phyloP scores from a whole-genome alignment of 2,329 filamentous ascomycete species.

The Stachybotrys elegans region DNA sequence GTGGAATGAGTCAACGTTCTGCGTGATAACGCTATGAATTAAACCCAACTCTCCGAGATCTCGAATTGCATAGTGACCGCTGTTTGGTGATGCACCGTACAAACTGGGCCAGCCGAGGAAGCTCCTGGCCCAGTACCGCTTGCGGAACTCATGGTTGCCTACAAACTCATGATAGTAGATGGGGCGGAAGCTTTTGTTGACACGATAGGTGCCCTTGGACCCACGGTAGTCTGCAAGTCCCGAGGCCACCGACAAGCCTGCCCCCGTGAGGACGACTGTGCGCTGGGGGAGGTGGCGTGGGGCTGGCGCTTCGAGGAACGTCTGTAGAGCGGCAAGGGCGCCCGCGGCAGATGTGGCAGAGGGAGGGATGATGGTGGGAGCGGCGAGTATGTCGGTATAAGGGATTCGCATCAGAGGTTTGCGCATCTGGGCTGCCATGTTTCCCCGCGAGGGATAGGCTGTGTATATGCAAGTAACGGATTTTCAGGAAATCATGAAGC shows the following conservation, averaged over 20 bases:
- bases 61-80: conserved; percentile 70
- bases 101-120: conserved; percentile 90
- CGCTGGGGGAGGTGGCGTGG: conserved; percentile 40
- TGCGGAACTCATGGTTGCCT: conserved; percentile 73
- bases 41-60: conserved; percentile 68
- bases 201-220: conserved; percentile 81
- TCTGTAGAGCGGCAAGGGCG: conserved; percentile 69
- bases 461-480: too few species aligned
- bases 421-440: conserved; percentile 48
- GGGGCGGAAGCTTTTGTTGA: conserved; percentile 85
- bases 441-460: too few species aligned
- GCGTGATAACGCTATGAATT: conserved; percentile 76
- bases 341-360: conserved; percentile 65
- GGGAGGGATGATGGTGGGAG: conserved; percentile 68
- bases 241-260: conserved; percentile 88
- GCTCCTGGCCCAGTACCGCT: conserved; percentile 92
- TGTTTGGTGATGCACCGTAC: conserved; percentile 72
- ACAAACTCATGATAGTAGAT: conserved; percentile 93
- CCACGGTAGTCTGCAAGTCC: conserved; percentile 92
- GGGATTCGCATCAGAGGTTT: conserved; percentile 81
- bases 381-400: conserved; percentile 77
- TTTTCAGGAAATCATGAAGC: too few species aligned
- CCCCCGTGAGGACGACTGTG: conserved; percentile 63
- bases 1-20: conserved; percentile 98
- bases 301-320: conserved; percentile 66